Percentiles rank a stretch among this genome's conserved stretches.
These are phyloP conservation scores for Cladobotryum protrusum DNA, from an alignment of 2,329 filamentous ascomycete genomes.

Conservation along the genomic window DNA sequence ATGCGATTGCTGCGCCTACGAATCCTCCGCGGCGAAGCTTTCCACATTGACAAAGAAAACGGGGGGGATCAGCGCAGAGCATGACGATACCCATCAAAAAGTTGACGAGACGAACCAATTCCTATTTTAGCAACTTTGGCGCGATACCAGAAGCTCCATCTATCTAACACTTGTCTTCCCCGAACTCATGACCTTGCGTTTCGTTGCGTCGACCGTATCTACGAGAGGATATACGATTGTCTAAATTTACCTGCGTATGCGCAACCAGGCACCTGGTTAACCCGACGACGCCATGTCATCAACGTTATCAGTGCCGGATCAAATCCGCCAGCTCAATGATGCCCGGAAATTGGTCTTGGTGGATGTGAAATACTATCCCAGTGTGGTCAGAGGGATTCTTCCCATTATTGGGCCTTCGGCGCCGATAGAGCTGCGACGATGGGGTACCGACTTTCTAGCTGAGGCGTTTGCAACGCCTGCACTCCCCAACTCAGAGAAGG, in stretches of 20 bases:
- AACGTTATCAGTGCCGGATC: slow-evolving; percentile 59
- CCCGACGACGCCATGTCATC: slow-evolving; percentile 43
- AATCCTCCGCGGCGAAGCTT: not conserved
- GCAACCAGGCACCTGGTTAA: slow-evolving; percentile 1
- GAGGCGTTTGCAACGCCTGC: slow-evolving; percentile 95
- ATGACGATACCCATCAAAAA: slow-evolving; percentile 20
- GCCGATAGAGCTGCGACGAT: slow-evolving; percentile 78
- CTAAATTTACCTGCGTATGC: not conserved
- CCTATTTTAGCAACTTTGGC: slow-evolving; percentile 22
- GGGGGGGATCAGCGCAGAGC: slow-evolving; percentile 20
- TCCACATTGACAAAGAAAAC: slow-evolving; percentile 1
- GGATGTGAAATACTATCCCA: slow-evolving; percentile 82
- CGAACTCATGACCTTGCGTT: slow-evolving; percentile 6
- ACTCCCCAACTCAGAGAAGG: slow-evolving; percentile 71
- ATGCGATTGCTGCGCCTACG: slow-evolving; percentile 4
- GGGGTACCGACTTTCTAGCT: slow-evolving; percentile 92
- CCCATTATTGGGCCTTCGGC: slow-evolving; percentile 76
- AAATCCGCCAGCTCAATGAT: slow-evolving; percentile 81
- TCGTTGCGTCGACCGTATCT: not conserved
- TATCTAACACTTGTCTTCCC: slow-evolving; percentile 5
- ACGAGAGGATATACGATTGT: not conserved
- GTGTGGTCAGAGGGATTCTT: slow-evolving; percentile 87
- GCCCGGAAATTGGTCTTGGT: slow-evolving; percentile 84
- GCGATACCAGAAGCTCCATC: slow-evolving; percentile 18
- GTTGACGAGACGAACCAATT: not conserved